These are phyloP conservation scores for Ophiobolus disseminans DNA, from an alignment of 2,329 filamentous ascomycete genomes.

Conservation along the genomic window DNA sequence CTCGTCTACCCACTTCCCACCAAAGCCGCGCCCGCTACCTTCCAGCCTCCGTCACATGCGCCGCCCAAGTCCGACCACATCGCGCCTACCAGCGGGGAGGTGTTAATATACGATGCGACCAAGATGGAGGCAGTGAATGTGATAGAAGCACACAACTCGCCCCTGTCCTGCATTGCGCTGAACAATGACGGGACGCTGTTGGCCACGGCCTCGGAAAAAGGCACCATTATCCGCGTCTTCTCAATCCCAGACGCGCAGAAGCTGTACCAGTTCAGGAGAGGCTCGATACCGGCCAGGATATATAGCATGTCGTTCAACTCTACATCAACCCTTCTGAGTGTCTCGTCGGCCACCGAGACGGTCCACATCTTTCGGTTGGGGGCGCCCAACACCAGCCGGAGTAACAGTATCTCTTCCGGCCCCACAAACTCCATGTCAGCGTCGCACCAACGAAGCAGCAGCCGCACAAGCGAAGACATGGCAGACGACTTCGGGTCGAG, in stretches of 20 bases:
- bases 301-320: slow-evolving; percentile 99
- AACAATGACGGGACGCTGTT: slow-evolving; percentile 92
- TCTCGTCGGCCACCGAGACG: slow-evolving; percentile 95
- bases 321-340: slow-evolving; percentile 88
- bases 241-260: slow-evolving; percentile 90
- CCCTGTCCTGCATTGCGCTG: slow-evolving; percentile 86
- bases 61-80: slow-evolving; percentile 79
- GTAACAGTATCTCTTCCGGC: slow-evolving; percentile 43
- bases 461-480: slow-evolving; percentile 49
- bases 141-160: slow-evolving; percentile 91
- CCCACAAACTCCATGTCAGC: slow-evolving; percentile 27
- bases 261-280: slow-evolving; percentile 92
- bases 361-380: slow-evolving; percentile 91
- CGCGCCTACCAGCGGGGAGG: slow-evolving; percentile 85
- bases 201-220: slow-evolving; percentile 95
- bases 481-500: slow-evolving; percentile 53
- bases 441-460: slow-evolving; percentile 52
- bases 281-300: slow-evolving; percentile 93
- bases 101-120: slow-evolving; percentile 89
- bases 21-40: slow-evolving; percentile 61
- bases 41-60: slow-evolving; percentile 76
- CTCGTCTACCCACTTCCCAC: slow-evolving; percentile 89
- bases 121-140: slow-evolving; percentile 94
- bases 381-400: slow-evolving; percentile 40
- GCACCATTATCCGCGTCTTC: slow-evolving; percentile 96